These are phyloP conservation scores for Xylaria sp. DNA, from an alignment of 2,329 filamentous ascomycete species.

Conservation along the genomic window DNA sequence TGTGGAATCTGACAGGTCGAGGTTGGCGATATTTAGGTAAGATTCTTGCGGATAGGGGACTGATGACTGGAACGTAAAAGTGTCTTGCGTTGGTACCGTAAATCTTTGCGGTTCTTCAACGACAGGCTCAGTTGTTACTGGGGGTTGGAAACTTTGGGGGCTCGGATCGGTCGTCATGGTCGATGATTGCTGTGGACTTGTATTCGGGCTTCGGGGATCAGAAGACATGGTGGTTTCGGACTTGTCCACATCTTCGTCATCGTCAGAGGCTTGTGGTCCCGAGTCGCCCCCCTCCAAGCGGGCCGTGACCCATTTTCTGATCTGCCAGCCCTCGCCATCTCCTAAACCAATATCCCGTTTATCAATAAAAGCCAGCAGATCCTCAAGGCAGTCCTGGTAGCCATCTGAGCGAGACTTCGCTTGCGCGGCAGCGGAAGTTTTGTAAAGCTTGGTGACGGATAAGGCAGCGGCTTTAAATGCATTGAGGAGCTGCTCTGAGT, in stretches of 20 bases:
- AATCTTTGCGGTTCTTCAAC: slow-evolving; percentile 33
- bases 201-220: slow-evolving; percentile 46
- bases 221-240: slow-evolving; percentile 56
- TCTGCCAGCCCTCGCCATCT: slow-evolving; percentile 68
- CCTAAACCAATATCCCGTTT: slow-evolving; percentile 70
- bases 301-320: slow-evolving; percentile 63
- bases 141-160: slow-evolving; percentile 26
- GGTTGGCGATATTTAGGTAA: slow-evolving; percentile 56
- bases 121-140: slow-evolving; percentile 15
- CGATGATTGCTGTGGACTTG: slow-evolving; percentile 35
- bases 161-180: slow-evolving; percentile 35
- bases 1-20: slow-evolving; percentile 51
- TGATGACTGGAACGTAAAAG: slow-evolving; percentile 65
- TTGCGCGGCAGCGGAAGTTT: slow-evolving; percentile 76
- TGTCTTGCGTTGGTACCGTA: slow-evolving; percentile 51
- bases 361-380: slow-evolving; percentile 80
- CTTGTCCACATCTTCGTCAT: slow-evolving; percentile 65
- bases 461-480: slow-evolving; percentile 89
- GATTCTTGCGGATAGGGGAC: slow-evolving; percentile 54
- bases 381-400: slow-evolving; percentile 91
- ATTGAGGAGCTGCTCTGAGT: slow-evolving; percentile 66
- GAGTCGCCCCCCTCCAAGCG: slow-evolving; percentile 59
- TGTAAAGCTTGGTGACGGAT: slow-evolving; percentile 94
- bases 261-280: slow-evolving; percentile 51
- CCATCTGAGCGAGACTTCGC: slow-evolving; percentile 71